Evolutionary conservation across 176 grass and related monocot species (phyloP), one percentile per base, ranked within the genome.

Genomic region (Tillandsia fasciculata): DNA sequence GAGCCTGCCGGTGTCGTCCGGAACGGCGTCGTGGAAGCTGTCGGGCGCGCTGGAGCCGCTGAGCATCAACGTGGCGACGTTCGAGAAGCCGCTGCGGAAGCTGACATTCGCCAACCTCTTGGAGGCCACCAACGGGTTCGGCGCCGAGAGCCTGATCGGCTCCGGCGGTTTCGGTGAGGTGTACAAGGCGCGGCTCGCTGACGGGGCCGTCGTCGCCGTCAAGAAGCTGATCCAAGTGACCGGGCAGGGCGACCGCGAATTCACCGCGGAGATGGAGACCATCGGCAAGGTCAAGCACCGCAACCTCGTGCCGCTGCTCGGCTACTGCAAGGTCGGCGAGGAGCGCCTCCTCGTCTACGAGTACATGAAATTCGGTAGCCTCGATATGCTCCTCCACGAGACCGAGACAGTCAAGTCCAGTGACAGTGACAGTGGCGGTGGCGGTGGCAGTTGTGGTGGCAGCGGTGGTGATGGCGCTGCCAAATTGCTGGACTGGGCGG

Each of bases 231-330:
- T 92, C 49, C 94, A 99, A 50, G 91, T 86, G 66, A 88, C 94
- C 2, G 82, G 94, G 28, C 94, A 99, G 71, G 94, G 94, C 12
- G 94, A 99, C 63, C 65, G 94, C 51, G 89, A 93, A 22, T 99
- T 93, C 86, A 99, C 89, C 0, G 87, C 89, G 1, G 94, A 99
- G 83, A 99, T 99, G 94, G 94, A 99, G 79, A 99, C 94, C 1
- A 93, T 93, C 2, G 94, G 94, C 56, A 99, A 99, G 81, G 93
- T 99, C 82, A 99, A 99, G 77, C 94, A 99, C 76, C 86, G 94
- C 13, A 97, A 97, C 75, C 90, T 97, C 9, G 94, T 86, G 3
- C 94, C 94, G 0, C 73, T 97, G 68, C 80, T 97, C 0, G 94
- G 94, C 1, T 97, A 97, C 48, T 97, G 94, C 86, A 97, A 93